These are phyloP conservation scores for Sedum album DNA, from an alignment of 164 flowering plant genomes.

Conservation along the genomic window DNA sequence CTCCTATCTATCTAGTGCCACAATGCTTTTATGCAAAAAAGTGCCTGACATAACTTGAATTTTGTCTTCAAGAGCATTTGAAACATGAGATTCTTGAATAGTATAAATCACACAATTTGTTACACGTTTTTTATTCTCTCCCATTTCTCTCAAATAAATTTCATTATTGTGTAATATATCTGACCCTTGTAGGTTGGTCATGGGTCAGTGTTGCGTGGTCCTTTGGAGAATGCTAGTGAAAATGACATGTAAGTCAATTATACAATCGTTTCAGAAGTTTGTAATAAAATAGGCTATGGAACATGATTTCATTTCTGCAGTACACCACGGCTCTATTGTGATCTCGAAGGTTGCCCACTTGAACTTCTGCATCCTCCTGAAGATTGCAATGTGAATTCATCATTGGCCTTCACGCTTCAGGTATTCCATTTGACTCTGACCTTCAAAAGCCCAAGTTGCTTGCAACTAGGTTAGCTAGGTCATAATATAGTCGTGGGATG, in stretches of 20 bases:
- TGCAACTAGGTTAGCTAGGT: not conserved
- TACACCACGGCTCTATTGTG: slow-evolving; percentile 62
- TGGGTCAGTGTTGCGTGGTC: slow-evolving; percentile 72
- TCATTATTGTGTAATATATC: not conserved
- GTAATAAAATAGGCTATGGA: not conserved
- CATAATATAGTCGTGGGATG: not conserved
- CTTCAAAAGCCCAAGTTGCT: not conserved
- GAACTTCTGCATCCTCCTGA: slow-evolving; percentile 94
- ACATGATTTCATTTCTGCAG: slow-evolving; percentile 28
- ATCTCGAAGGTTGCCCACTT: slow-evolving; percentile 56
- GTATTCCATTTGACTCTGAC: slow-evolving; percentile 22
- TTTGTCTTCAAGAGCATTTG: not conserved
- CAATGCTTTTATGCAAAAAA: not conserved
- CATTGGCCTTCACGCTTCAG: slow-evolving; percentile 90
- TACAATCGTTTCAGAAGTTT: not conserved
- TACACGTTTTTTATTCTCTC: not conserved
- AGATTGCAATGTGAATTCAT: slow-evolving; percentile 92
- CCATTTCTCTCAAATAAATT: not conserved
- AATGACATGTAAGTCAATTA: slow-evolving; percentile 40
- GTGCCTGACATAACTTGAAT: not conserved
- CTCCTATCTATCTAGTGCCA: not conserved
- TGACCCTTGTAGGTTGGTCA: slow-evolving; percentile 59
- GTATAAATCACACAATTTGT: not conserved
- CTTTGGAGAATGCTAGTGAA: slow-evolving; percentile 44
- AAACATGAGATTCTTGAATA: not conserved